Conservation (phyloP, 306 rosid genomes). For the Sesbania bispinosa region DNA sequence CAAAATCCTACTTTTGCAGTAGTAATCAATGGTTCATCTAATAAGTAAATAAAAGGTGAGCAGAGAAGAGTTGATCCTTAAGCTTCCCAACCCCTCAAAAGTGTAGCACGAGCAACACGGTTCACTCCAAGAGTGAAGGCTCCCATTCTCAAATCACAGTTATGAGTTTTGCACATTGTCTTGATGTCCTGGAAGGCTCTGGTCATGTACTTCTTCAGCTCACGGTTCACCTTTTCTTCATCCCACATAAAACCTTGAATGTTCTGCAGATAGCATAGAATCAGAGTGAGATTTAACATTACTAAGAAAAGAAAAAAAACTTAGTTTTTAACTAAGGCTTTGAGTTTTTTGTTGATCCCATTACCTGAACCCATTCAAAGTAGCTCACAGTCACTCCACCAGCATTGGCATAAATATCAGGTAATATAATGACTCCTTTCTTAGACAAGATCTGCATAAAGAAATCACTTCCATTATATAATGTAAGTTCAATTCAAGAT, state of each 20-base stretch:
- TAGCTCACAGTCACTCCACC: conserved; percentile 81
- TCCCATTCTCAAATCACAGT: conserved; percentile 68
- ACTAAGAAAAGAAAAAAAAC: background rate
- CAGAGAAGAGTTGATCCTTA: too few species aligned
- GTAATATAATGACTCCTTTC: conserved; percentile 62
- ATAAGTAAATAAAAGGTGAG: background rate
- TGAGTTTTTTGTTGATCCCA: background rate
- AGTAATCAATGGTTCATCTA: background rate
- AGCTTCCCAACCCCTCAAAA: conserved; percentile 70
- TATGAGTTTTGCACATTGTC: conserved; percentile 58
- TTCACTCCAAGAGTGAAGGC: conserved; percentile 70
- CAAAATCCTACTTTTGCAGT: conserved; percentile 5
- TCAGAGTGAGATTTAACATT: background rate
- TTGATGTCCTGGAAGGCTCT: conserved; percentile 58
- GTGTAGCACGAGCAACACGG: conserved; percentile 71
- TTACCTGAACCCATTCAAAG: conserved; percentile 87
- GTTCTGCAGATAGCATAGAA: conserved; percentile 41
- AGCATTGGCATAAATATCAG: conserved; percentile 72
- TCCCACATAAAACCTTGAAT: conserved; percentile 91
- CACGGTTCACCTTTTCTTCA: conserved; percentile 58
- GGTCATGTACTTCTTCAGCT: conserved; percentile 63
- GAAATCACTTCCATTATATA: background rate
- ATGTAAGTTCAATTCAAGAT: background rate
- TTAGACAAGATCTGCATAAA: conserved; percentile 44
- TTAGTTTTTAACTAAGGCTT: background rate